Evolutionary conservation across 106 monocot species (phyloP), one percentile per base, ranked within the genome.

Genomic region (Cymbidium sinense): DNA sequence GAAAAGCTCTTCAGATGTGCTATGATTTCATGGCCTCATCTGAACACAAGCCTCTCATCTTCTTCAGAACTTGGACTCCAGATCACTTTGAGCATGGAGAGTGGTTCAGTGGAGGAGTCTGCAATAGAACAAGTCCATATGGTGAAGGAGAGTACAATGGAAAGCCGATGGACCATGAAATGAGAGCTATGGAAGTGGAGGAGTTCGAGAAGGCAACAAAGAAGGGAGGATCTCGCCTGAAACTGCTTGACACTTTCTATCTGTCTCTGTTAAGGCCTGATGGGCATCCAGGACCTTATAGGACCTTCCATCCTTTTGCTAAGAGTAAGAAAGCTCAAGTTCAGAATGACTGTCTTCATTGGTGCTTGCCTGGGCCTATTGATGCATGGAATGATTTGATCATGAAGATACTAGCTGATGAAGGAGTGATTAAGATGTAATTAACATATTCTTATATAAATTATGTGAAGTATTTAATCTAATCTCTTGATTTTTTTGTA

Each of bases 201-300:
- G 87, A 84, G 82, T 87, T 82, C 29, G 28, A 58, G 7, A 76
- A 76, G 64, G 83, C 81, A 0, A 58, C 25, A 18, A 34, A 31
- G 6, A 29, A 19, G 34, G 20, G 20, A 20, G 71, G 71, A 39
- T 6, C 71, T 71, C 71, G 71, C 3, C 21, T 88, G 70, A 88
- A 76, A 35, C 84, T 93, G 12, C 47, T 90, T 5, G 88, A 93
- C 55, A 93, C 82, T 0, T 88, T 79, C 34, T 65, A 83, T 55
- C 82, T 93, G 37, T 88, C 90, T 3, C 47, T 90, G 70, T 64
- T 88, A 21, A 86, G 93, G 50, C 90, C 90, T 1, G 93, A 93
- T 19, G 88, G 84, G 10, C 93, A 93, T 41, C 70, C 93, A 2
- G 88, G 74, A 51, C n/a, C n/a, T n/a, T n/a, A n/a, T n/a, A n/a